A percentile compares a stretch with the other conserved stretches of the same genome.
These are phyloP conservation scores for Sarcomyxa edulis DNA, from an alignment of 768 basidiomycete genomes.

Conservation along the genomic window DNA sequence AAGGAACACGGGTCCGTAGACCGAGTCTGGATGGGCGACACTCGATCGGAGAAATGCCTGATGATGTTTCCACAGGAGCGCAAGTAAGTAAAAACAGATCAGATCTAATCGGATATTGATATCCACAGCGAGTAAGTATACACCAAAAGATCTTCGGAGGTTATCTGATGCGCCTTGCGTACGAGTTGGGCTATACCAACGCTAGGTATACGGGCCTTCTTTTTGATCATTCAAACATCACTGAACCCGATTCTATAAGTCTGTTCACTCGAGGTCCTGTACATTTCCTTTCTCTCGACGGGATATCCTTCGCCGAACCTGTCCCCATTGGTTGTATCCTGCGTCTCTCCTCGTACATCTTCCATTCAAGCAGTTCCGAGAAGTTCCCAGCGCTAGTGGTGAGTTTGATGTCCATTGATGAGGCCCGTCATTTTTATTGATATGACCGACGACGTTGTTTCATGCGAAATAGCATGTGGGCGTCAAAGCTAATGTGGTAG, in stretches of 20 bases:
- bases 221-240: no score
- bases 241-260: no score
- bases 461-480: slow-evolving; percentile 50
- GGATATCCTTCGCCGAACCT: slow-evolving; percentile 73
- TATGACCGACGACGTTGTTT: slow-evolving; percentile 1
- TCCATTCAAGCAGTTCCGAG: slow-evolving; percentile 49
- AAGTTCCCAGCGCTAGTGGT: slow-evolving; percentile 57
- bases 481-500: slow-evolving; percentile 68
- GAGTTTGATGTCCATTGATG: slow-evolving; percentile 23
- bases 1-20: slow-evolving; percentile 13
- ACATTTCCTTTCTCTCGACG: slow-evolving; percentile 73
- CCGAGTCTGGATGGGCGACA: slow-evolving; percentile 72
- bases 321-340: slow-evolving; percentile 84
- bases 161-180: slow-evolving; percentile 60
- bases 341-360: slow-evolving; percentile 63
- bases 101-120: slow-evolving; percentile 2
- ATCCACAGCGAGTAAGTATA: slow-evolving; percentile 35
- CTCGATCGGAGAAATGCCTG: slow-evolving; percentile 60
- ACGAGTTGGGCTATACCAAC: slow-evolving; percentile 50
- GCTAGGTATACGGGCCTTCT: not conserved
- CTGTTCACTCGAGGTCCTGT: slow-evolving; percentile 64
- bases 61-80: slow-evolving; percentile 85
- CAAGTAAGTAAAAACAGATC: slow-evolving; percentile 44
- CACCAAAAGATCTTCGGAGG: slow-evolving; percentile 86
- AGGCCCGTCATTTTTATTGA: not conserved